Evolutionary conservation across 1,139 yeast genomes (phyloP), one percentile per base, ranked within the genome.

Genomic region (Kodamaea alishanica): DNA sequence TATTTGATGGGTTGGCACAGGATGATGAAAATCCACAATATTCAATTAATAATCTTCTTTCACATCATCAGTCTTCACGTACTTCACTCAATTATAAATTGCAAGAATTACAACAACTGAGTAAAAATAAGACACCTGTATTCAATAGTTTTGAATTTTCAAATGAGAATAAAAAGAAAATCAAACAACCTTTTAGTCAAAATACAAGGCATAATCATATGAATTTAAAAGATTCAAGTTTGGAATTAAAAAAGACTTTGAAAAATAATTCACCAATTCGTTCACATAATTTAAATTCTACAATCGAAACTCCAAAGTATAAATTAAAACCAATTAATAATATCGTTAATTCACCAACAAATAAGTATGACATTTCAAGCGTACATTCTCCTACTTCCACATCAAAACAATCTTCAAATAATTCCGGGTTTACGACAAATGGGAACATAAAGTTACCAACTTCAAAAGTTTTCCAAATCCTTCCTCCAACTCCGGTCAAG

Each of bases 401-500:
- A 22, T 26, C 36, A 7, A 15, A 28, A 26, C 10, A 22, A 24
- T 25, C 11, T 33, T 30, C 25, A 11, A 30, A 39, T 23, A 26
- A 22, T 28, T 11, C 49, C 6, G 82, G 81, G 1, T 77, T 77
- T 49, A 61, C 77, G 2, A 68, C 76, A 11, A 75, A 67, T 49
- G 82, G 82, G 9, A 60, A 65, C 39, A 56, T 77, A 26, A 69
- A 65, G 47, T 59, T 77, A 11, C 81, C 79, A 47, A 67, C 60
- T 0, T 67, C 82, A 24, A 62, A 68, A 42, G 69, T 78, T 12
- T 52, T 58, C 38, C 48, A 57, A 29, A 69, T 79, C 38, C 58
- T 79, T 6, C 89, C 92, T 2, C 77, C 83, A 5, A 81, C 89
- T 0, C 89, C 89, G 0, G 80, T 79, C 2, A 80, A 75, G 54